Conservation (phyloP, 495 filamentous ascomycete genomes). For the Daldinia bambusicola region DNA sequence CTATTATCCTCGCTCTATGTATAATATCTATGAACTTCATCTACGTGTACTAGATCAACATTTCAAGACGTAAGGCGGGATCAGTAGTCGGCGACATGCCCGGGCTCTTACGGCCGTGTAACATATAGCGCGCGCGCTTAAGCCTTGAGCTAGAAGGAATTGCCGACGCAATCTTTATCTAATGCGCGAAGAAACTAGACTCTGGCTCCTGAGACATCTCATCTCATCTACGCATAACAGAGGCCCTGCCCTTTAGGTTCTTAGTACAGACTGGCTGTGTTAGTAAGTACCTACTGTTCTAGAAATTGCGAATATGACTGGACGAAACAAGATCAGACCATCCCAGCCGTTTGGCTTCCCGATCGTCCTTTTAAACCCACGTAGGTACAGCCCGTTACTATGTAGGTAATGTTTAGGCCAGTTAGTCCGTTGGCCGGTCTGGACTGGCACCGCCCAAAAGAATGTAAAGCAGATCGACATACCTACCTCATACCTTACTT, state of each 20-base stretch:
- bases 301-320: conserved; percentile 18
- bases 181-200: conserved; percentile 25
- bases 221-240: conserved; percentile 26
- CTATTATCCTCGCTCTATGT: neutral
- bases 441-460: conserved; percentile 6
- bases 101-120: conserved; percentile 33
- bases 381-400: no score
- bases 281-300: conserved; percentile 1
- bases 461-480: neutral
- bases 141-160: conserved; percentile 32
- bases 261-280: conserved; percentile 12
- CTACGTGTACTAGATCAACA: neutral
- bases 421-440: conserved; percentile 13
- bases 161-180: neutral
- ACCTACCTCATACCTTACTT: no score
- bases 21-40: neutral
- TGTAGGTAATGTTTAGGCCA: no score
- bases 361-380: neutral
- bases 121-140: conserved; percentile 32
- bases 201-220: conserved; percentile 24
- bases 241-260: conserved; percentile 33
- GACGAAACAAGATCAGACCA: neutral
- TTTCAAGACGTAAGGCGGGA: conserved; percentile 13
- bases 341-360: neutral
- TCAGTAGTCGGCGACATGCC: conserved; percentile 17